Base-by-base conservation (phyloP, 2,329 filamentous ascomycete species). In the Helminthosporium solani region DNA sequence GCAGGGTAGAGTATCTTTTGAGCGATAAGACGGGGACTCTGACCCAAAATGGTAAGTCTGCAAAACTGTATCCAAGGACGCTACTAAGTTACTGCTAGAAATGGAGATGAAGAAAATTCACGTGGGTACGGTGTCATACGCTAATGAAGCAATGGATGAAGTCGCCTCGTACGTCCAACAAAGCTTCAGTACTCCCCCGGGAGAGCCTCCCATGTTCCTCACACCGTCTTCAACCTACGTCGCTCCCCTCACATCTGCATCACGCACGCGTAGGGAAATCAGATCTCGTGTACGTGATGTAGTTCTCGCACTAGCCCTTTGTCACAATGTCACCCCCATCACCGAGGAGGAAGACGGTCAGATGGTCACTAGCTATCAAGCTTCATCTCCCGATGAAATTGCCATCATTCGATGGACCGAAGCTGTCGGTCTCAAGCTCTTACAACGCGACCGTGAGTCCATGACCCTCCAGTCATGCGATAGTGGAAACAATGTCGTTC, bases 101-200 rank as follows among this genome's bases (percentile, higher is more conserved):
- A 96, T 96, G 91, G 92, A 96, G 64, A 86, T 99, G 80, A 96
- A 95, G 67, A 99, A 99, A 72, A 92, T 99, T 5, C 95, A 99
- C 63, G 89, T 99, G 42, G 94, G 95, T 8, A 99, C 94, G 8
- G 94, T 97, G 1, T 97, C 92, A 1, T 99, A 99, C 63, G 94
- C 92, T 27, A 96, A 96, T 58, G 94, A 99, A 66, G 92, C 94
- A 8, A 99, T 99, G 94, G 94, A 97, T 58, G 95, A 99, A 73
- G 94, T 99, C 11, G 76, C 83, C 11, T 81, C 87, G 0, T 96
- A 96, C 65, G 81, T 99, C 40, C 84, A 81, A 52, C 91, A 96
- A 67, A 88, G 86, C 5, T 96, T 97, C 60, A 79, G 84, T 11
- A 60, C 64, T 15, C 63, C 67, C 16, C 46, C 60, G 2, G 63